A percentile compares a stretch with the other conserved stretches of the same genome.
phyloP scores from a whole-genome alignment of 1,284 basidiomycete species.

The Rhodotorula sp. region DNA sequence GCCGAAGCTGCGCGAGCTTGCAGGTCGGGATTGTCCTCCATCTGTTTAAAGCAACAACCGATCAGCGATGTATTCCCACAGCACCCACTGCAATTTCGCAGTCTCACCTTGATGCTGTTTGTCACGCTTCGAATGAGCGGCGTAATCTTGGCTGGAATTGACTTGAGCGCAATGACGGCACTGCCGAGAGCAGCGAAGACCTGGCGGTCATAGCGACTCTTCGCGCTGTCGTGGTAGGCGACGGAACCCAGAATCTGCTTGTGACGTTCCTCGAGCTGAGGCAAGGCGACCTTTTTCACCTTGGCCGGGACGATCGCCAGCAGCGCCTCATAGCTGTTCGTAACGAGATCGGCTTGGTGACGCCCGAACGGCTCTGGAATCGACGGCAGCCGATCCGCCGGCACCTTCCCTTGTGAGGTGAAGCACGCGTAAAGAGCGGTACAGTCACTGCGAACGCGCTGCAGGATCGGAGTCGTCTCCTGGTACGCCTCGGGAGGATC shows the following conservation, averaged over 20 bases:
- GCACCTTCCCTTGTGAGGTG: slow-evolving; percentile 78
- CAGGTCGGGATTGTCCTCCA: slow-evolving; percentile 83
- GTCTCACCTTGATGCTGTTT: slow-evolving; percentile 86
- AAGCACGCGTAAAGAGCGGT: slow-evolving; percentile 77
- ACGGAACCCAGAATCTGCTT: slow-evolving; percentile 70
- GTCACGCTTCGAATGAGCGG: slow-evolving; percentile 96
- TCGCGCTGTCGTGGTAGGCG: slow-evolving; percentile 71
- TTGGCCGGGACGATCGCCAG: slow-evolving; percentile 58
- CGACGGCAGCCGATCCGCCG: slow-evolving; percentile 72
- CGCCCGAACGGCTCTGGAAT: slow-evolving; percentile 82
- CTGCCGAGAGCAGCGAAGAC: slow-evolving; percentile 86
- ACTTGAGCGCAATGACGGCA: slow-evolving; percentile 80
- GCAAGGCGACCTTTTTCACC: slow-evolving; percentile 70
- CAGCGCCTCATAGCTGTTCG: slow-evolving; percentile 71
- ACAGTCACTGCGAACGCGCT: slow-evolving; percentile 78
- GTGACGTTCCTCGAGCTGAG: slow-evolving; percentile 74
- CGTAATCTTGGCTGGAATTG: slow-evolving; percentile 88
- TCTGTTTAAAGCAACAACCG: slow-evolving; percentile 55
- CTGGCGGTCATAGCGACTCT: slow-evolving; percentile 81
- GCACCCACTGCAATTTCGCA: not conserved
- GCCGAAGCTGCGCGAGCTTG: slow-evolving; percentile 86
- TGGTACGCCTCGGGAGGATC: slow-evolving; percentile 65
- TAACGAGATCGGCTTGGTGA: slow-evolving; percentile 70
- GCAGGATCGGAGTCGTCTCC: slow-evolving; percentile 83
- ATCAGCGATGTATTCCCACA: not conserved